Base-by-base conservation (phyloP, 306 rosid species). In the Purshia tridentata region DNA sequence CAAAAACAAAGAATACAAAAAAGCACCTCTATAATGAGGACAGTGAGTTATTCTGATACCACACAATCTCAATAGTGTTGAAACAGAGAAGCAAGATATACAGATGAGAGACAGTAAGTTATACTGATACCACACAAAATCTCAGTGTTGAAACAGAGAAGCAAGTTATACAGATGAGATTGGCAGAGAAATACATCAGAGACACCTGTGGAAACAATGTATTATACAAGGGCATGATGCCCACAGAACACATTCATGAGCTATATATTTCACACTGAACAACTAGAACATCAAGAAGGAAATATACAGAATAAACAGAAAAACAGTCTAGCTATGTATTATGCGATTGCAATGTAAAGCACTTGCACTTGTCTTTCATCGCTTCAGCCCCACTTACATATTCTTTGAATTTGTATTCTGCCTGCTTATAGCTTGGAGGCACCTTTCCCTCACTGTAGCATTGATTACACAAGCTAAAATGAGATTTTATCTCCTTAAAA, bases 381-480 rank as follows among this genome's bases (percentile, higher is more conserved):
- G 88, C 96, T 74, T 91, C 94, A 9, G 79, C 77, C 80, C 87
- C 98, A 67, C 86, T 90, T 75, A 85, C 96, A 72, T 88, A 91
- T 85, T 95, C 99, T 76, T 86, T 88, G 83, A 95, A 95, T 80
- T 79, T 91, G 86, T 87, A 95, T 77, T 90, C 99, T 77, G 91
- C 99, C 78, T 86, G 98, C 85, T 95, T 95, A 81, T 65, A 75
- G n/a, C 92, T 54, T 48, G 97, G 83, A 77, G 99, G 99, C 77
- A 95, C 99, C 81, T 95, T 95, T 68, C 99, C 99, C 77, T 95
- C 96, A 58, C 99, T 91, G 81, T 95, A 95, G 86, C 98, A 95
- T 76, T 95, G 99, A 78, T 76, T 91, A 80, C 99, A 95, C 81
- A 95, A 77, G 81, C 85, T 95, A 77, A 95, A 95, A 81, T 91